Base-by-base conservation (phyloP, 2,329 filamentous ascomycete species). In the Calonectria fujianensis region DNA sequence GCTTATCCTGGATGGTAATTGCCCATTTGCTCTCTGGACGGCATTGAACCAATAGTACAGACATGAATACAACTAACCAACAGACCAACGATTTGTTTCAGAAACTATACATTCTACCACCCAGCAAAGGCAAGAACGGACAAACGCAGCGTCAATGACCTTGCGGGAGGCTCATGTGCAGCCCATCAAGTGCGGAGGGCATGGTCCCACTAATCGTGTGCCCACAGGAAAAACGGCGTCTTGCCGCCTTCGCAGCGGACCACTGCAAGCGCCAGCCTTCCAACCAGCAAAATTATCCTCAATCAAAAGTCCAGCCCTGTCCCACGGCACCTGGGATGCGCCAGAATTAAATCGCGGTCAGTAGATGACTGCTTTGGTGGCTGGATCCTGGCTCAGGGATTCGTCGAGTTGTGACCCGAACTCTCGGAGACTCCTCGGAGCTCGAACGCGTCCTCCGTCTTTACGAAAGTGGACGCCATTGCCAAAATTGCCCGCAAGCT, bases 261-360 rank as follows among this genome's bases (percentile, higher is more conserved):
- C 24, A 24, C 24, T 24, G 24, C 24, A 24, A 24, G 24, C 24
- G 24, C 24, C 24, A 24, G 24, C 24, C 24, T 61, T 59, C 70
- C 74, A 80, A 3, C 64, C 69, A 5, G 20, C 37, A 48, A 80
- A 78, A 50, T 61, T 66, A 20, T 73, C 67, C 32, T 76, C 76
- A 37, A 80, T 79, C n/a, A 75, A n/a, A 2, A 5, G 35, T 0
- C 27, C 59, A 2, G 78, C 79, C 16, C 65, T 57, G 2, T 57
- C 73, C 78, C 78, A 80, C 1, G 78, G 72, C 0, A 80, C 76
- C 0, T 27, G 57, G 24, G 78, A 80, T 0, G 77, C 73, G 0
- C 78, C 77, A 1, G 77, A 79, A 35, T 80, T 80, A 3, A 80
- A 80, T 75, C 74, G 77, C 0, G 78, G 77, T 0, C 78, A 80